These are phyloP conservation scores for Morella rubra DNA, from an alignment of 306 rosid species.

Conservation along the genomic window DNA sequence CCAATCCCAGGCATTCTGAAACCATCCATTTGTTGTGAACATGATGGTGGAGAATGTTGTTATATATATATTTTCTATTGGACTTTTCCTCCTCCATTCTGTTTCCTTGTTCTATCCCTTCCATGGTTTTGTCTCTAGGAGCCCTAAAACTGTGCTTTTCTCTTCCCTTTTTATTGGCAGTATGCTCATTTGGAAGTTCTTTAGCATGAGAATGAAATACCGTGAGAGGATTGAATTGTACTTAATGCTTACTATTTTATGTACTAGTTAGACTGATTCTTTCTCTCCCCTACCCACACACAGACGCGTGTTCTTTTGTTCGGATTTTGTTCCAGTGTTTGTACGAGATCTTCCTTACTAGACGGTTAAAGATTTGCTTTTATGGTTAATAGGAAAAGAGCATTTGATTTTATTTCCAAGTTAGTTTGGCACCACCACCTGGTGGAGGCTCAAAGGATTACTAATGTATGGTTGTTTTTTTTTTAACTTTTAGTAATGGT, in stretches of 20 bases:
- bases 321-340: not conserved
- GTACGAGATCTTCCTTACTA: not conserved
- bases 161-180: not conserved
- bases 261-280: not conserved
- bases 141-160: not conserved
- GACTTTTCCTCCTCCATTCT: not conserved
- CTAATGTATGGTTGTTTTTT: not conserved
- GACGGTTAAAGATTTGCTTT: not conserved
- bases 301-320: not conserved
- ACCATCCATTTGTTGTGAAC: not conserved
- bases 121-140: not conserved
- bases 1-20: slow-evolving; percentile 3
- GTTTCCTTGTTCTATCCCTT: not conserved
- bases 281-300: not conserved
- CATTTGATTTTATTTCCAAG: not conserved
- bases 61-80: not conserved
- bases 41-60: not conserved
- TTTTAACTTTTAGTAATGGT: not conserved
- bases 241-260: not conserved
- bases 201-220: not conserved
- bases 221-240: not conserved
- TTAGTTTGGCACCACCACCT: not conserved
- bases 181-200: not conserved
- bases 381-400: not conserved
- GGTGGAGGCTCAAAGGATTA: not conserved